A percentile compares a stretch with the other conserved stretches of the same genome.
phyloP scores from a whole-genome alignment of 208 protist species.

The Acanthamoeba culbertsoni region DNA sequence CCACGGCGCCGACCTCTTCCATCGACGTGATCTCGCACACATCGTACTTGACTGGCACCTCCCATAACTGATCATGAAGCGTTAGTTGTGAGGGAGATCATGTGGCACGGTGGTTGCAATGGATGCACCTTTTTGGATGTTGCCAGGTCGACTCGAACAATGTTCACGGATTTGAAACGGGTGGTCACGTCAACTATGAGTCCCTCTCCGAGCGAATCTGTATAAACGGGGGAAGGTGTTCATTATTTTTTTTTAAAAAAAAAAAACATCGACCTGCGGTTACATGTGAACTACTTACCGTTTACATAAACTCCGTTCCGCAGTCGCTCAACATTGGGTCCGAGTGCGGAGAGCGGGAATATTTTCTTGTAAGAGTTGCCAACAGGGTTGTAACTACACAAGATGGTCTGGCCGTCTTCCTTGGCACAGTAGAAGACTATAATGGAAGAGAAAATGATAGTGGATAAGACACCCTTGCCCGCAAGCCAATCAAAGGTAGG shows the following conservation, averaged over 20 bases:
- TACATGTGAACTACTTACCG: background rate
- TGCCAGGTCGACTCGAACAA: background rate
- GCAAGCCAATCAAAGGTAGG: background rate
- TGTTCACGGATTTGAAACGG: background rate
- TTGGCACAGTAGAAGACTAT: constrained; percentile 3
- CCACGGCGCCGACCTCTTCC: background rate
- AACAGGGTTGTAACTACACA: background rate
- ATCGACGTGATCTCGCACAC: background rate
- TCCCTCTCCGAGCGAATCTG: background rate
- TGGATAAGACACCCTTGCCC: too few species aligned
- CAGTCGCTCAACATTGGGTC: background rate
- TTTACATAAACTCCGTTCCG: background rate
- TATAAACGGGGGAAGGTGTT: background rate
- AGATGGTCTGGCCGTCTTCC: background rate
- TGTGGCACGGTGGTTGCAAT: background rate
- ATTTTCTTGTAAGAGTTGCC: background rate
- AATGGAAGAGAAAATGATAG: too few species aligned
- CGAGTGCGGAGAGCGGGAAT: background rate
- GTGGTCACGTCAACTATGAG: background rate
- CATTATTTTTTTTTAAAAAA: background rate
- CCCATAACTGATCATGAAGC: background rate
- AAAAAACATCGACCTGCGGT: background rate
- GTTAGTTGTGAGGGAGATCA: background rate
- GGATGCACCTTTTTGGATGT: background rate
- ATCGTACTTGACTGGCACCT: background rate